These are phyloP conservation scores for Lepidium africanum DNA, from an alignment of 345 rosid species.

Conservation along the genomic window DNA sequence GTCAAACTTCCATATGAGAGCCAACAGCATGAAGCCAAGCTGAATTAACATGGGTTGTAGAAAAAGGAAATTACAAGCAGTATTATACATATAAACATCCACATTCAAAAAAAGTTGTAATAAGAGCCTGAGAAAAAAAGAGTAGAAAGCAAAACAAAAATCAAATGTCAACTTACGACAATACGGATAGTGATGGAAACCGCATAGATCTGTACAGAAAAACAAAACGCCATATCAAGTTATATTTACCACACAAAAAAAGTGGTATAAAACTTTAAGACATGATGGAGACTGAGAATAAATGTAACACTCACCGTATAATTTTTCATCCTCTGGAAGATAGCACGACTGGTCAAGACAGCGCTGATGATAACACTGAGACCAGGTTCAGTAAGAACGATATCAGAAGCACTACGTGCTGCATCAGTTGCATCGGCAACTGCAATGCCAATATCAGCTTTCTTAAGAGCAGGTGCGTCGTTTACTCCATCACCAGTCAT, in stretches of 20 bases:
- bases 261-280: too few relatives aligned
- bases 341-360: slow-evolving; percentile 93
- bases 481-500: slow-evolving; percentile 99
- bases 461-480: slow-evolving; percentile 99
- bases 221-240: background rate
- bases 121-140: background rate
- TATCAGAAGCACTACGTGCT: slow-evolving; percentile 96
- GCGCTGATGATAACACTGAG: slow-evolving; percentile 98
- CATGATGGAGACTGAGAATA: background rate
- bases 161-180: slow-evolving; percentile 56
- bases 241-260: background rate
- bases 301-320: slow-evolving; percentile 55
- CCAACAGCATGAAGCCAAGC: slow-evolving; percentile 98
- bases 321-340: slow-evolving; percentile 97
- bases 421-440: slow-evolving; percentile 99
- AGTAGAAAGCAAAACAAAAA: background rate
- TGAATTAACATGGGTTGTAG: slow-evolving; percentile 19
- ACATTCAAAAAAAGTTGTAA: background rate
- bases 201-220: slow-evolving; percentile 73
- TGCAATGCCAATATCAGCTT: slow-evolving; percentile 98
- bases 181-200: slow-evolving; percentile 98
- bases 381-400: slow-evolving; percentile 94
- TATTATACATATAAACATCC: background rate
- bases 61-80: background rate
- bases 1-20: slow-evolving; percentile 94